These are phyloP conservation scores for Cladobotryum protrusum DNA, from an alignment of 2,329 filamentous ascomycete genomes.

Conservation along the genomic window DNA sequence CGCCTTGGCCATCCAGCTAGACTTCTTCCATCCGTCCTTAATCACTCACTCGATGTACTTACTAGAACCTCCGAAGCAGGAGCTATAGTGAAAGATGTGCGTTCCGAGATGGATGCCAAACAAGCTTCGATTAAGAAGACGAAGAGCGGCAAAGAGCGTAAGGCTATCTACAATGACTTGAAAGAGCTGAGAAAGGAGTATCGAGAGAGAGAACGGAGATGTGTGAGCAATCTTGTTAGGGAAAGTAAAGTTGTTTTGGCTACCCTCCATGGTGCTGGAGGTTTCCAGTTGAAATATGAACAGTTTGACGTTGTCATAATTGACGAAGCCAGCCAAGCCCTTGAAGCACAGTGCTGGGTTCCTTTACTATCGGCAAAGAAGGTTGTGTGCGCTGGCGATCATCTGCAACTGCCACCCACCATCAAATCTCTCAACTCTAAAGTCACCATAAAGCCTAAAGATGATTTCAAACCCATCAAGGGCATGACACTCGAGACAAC, in stretches of 20 bases:
- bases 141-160: slow-evolving; percentile 69
- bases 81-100: slow-evolving; percentile 80
- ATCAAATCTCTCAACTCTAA: slow-evolving; percentile 71
- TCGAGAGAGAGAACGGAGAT: slow-evolving; percentile 74
- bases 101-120: slow-evolving; percentile 88
- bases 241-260: slow-evolving; percentile 84
- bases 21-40: slow-evolving; percentile 78
- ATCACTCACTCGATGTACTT: slow-evolving; percentile 84
- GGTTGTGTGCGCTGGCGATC: slow-evolving; percentile 86
- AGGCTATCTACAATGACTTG: slow-evolving; percentile 76
- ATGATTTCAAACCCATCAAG: slow-evolving; percentile 35
- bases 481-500: slow-evolving; percentile 74
- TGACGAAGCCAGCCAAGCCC: slow-evolving; percentile 90
- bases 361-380: slow-evolving; percentile 75
- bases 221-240: slow-evolving; percentile 67
- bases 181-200: slow-evolving; percentile 84
- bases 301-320: slow-evolving; percentile 91
- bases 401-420: slow-evolving; percentile 88
- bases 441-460: slow-evolving; percentile 32
- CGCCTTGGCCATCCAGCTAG: slow-evolving; percentile 90
- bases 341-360: slow-evolving; percentile 97
- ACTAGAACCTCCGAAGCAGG: slow-evolving; percentile 88
- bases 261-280: slow-evolving; percentile 87
- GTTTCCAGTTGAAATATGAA: slow-evolving; percentile 71
- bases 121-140: slow-evolving; percentile 86